Evolutionary conservation across 1,284 basidiomycete species (phyloP).

Genomic region (Hymenochaete sp.): DNA sequence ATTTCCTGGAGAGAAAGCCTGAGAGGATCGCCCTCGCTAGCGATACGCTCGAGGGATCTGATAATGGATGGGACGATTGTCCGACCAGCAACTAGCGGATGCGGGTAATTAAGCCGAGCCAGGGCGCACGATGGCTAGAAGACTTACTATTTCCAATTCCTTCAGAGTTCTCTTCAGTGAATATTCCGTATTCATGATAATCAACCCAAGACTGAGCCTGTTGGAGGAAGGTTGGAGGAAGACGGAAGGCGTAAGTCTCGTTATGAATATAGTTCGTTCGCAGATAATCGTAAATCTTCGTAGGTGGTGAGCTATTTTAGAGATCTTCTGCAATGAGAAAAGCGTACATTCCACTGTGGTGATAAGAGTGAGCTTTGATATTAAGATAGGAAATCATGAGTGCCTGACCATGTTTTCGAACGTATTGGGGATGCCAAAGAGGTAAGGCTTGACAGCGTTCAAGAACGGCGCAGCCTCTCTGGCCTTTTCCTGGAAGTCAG

Average conservation of each 20-base stretch:
- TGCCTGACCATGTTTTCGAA: conserved; percentile 36
- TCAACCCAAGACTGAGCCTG: conserved; percentile 40
- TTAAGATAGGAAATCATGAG: background rate
- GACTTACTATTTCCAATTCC: conserved; percentile 37
- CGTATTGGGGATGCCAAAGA: conserved; percentile 35
- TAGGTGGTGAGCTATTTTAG: background rate
- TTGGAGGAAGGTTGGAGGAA: conserved; percentile 29
- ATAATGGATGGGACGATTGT: conserved; percentile 68
- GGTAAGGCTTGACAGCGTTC: conserved; percentile 29
- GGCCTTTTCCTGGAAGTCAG: conserved; percentile 30
- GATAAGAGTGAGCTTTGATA: background rate
- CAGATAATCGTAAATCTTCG: conserved; percentile 42
- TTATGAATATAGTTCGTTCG: conserved; percentile 46
- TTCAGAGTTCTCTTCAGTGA: conserved; percentile 29
- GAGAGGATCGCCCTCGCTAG: conserved; percentile 70
- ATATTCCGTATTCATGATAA: conserved; percentile 44
- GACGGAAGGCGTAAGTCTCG: conserved; percentile 27
- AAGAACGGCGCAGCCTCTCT: conserved; percentile 33
- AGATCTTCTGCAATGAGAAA: background rate
- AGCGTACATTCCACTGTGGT: conserved; percentile 30
- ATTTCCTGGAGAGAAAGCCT: conserved; percentile 62
- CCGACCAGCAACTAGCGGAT: conserved; percentile 61
- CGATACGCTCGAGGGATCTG: conserved; percentile 60
- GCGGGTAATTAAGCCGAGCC: background rate
- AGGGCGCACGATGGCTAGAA: background rate